Conservation (phyloP, 2,329 filamentous ascomycete genomes). For the Pestalotiopsis sp. region DNA sequence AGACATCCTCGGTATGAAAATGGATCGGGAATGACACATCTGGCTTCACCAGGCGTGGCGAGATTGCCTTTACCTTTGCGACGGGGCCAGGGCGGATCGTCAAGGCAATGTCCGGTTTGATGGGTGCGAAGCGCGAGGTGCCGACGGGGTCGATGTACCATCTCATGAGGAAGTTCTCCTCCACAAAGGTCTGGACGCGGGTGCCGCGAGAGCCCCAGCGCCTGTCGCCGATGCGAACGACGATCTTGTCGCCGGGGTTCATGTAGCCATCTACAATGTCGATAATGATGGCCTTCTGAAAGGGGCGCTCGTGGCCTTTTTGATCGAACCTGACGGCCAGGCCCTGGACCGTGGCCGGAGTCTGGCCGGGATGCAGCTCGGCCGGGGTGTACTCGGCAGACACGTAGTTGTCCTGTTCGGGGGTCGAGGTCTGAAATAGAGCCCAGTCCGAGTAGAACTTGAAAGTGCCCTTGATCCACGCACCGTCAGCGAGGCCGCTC, state of each 20-base stretch:
- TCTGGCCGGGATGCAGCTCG: slow-evolving; percentile 27
- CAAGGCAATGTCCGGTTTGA: slow-evolving; percentile 31
- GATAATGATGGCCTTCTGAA: slow-evolving; percentile 38
- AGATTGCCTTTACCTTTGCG: slow-evolving; percentile 18
- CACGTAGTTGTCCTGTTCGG: slow-evolving; percentile 30
- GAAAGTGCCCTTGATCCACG: slow-evolving; percentile 39
- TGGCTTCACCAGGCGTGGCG: slow-evolving; percentile 13
- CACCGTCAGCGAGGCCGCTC: slow-evolving; percentile 33
- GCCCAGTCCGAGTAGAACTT: slow-evolving; percentile 39
- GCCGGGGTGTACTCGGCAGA: slow-evolving; percentile 31
- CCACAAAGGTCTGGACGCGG: slow-evolving; percentile 35
- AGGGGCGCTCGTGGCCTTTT: slow-evolving; percentile 37
- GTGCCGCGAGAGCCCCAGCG: slow-evolving; percentile 32
- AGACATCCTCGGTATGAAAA: slow-evolving; percentile 25
- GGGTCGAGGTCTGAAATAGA: slow-evolving; percentile 33
- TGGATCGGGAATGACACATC: slow-evolving; percentile 22
- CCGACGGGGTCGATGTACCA: slow-evolving; percentile 38
- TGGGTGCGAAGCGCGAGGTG: slow-evolving; percentile 33
- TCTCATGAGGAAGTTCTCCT: slow-evolving; percentile 32
- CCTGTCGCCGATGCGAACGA: slow-evolving; percentile 32
- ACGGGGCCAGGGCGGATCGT: slow-evolving; percentile 23
- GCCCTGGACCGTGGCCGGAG: slow-evolving; percentile 32
- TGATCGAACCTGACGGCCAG: slow-evolving; percentile 36
- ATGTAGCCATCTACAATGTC: slow-evolving; percentile 36
- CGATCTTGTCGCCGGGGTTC: slow-evolving; percentile 34